Base-by-base conservation (phyloP, 2,329 filamentous ascomycete genomes). In the Dactylellina haptotyla region DNA sequence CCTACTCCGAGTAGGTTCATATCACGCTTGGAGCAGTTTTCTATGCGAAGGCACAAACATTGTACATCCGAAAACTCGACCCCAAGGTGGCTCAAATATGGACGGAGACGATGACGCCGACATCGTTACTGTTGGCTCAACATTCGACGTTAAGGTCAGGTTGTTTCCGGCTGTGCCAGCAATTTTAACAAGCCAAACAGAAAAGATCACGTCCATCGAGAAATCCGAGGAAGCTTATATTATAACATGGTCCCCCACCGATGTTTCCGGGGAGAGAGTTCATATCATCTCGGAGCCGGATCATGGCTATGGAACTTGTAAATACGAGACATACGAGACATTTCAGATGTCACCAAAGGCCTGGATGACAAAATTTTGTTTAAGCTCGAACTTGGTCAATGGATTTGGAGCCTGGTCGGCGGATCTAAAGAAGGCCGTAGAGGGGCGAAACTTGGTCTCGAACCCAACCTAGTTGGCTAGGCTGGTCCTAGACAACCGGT, bases 11-110 rank as follows among this genome's bases (percentile, higher is more conserved):
- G 18, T 73, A 0, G 51, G 43, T 14, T 45, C 53, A 4, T 73
- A 73, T 14, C 53, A 66, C 25, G 30, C 61, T 48, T 73, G 69
- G 69, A 73, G 64, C 25, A 66, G 39, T 12, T 73, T 73, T 30
- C 20, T 51, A 12, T 62, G 61, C 26, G 28, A 18, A 23, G 54
- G 43, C 4, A 48, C 45, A 26, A 54, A 73, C 39, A 62, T 73
- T 25, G 43, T 54, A 10, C 61, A 66, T 34, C 69, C 61, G 28
- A 18, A 34, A 18, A 37, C 34, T n/a, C 23, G 12, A 32, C 46
- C 32, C 51, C 14, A 37, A 18, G 26, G 23, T 16, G 32, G 46
- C 25, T 30, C 8, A 45, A 32, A 59, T 26, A 9, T 37, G 14
- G 53, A 26, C 20, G 41, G 14, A 39, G 30, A 54, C 23, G 58